Evolutionary conservation across 2,329 filamentous ascomycete genomes (phyloP).

Genomic region (Cyphellophora europaea): DNA sequence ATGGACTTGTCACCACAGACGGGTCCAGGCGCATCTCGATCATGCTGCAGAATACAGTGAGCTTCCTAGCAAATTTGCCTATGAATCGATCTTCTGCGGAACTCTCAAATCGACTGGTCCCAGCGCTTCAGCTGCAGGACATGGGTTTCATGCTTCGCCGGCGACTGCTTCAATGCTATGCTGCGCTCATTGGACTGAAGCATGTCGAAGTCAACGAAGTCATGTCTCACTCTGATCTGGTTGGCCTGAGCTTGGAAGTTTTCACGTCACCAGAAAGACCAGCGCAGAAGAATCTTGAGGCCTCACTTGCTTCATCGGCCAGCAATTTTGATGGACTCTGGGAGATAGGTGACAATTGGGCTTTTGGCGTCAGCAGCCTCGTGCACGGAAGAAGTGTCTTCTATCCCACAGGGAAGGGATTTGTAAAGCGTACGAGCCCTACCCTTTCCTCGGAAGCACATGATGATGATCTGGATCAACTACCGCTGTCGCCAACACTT

Average conservation of each 20-base stretch:
- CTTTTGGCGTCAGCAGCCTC: constrained; percentile 84
- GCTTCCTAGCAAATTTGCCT: constrained; percentile 78
- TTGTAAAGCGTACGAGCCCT: constrained; percentile 48
- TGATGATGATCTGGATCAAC: constrained; percentile 9
- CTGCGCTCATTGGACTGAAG: constrained; percentile 79
- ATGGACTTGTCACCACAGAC: constrained; percentile 81
- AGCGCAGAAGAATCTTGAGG: constrained; percentile 69
- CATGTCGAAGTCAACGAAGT: constrained; percentile 77
- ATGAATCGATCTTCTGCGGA: constrained; percentile 80
- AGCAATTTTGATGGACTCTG: constrained; percentile 88
- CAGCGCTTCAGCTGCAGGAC: constrained; percentile 79
- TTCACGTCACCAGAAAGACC: constrained; percentile 93
- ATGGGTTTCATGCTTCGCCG: constrained; percentile 88
- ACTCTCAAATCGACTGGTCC: constrained; percentile 69
- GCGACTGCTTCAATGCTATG: constrained; percentile 89
- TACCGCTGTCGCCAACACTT: constrained; percentile 11
- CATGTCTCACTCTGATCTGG: constrained; percentile 79
- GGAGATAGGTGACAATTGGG: constrained; percentile 90
- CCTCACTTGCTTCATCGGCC: constrained; percentile 82
- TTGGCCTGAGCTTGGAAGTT: constrained; percentile 79
- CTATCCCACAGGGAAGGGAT: constrained; percentile 49
- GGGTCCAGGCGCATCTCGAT: constrained; percentile 84
- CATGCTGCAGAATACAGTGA: constrained; percentile 91
- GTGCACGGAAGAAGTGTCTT: constrained; percentile 67
- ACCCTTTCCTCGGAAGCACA: constrained; percentile 30